Evolutionary conservation across 2,329 filamentous ascomycete genomes (phyloP).

Genomic region (Ophiostoma sp.): DNA sequence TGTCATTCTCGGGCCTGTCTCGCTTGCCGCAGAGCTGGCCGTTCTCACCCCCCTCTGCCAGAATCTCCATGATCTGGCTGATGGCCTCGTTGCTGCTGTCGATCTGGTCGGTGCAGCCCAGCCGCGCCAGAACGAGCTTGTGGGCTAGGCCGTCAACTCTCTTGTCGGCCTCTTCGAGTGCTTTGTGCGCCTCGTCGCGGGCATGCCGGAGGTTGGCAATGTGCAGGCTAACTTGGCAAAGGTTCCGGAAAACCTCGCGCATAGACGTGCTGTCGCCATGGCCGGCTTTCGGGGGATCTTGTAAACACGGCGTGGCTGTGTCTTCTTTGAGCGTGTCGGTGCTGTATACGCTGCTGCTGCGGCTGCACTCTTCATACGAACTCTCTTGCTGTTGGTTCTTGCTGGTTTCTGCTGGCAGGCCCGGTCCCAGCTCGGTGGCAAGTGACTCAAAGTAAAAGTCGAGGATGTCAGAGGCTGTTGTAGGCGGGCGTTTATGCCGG

Average conservation of each 20-base stretch:
- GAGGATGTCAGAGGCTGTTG: not conserved
- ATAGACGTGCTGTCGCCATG: not conserved
- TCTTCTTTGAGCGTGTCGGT: not conserved
- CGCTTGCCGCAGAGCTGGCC: not conserved
- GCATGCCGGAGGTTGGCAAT: conserved; percentile 18
- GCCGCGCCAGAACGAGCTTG: conserved; percentile 11
- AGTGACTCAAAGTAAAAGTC: not conserved
- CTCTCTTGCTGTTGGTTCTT: not conserved
- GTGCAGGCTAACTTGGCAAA: conserved; percentile 19
- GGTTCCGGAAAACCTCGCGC: not conserved
- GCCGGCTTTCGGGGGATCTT: not conserved
- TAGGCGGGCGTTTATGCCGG: not conserved
- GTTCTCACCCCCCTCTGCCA: not conserved
- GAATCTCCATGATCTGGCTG: not conserved
- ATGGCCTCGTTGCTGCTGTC: conserved; percentile 6
- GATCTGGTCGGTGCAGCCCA: not conserved
- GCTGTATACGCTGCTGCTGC: conserved; percentile 21
- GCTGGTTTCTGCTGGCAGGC: not conserved
- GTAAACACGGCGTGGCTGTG: not conserved
- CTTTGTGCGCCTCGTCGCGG: not conserved
- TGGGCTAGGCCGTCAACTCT: not conserved
- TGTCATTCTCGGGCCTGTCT: too few relatives aligned
- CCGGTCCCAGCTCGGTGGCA: not conserved
- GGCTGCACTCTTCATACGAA: not conserved
- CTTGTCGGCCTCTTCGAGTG: not conserved